phyloP scores from a whole-genome alignment of 768 basidiomycete species.

The Naganishia friedmannii region DNA sequence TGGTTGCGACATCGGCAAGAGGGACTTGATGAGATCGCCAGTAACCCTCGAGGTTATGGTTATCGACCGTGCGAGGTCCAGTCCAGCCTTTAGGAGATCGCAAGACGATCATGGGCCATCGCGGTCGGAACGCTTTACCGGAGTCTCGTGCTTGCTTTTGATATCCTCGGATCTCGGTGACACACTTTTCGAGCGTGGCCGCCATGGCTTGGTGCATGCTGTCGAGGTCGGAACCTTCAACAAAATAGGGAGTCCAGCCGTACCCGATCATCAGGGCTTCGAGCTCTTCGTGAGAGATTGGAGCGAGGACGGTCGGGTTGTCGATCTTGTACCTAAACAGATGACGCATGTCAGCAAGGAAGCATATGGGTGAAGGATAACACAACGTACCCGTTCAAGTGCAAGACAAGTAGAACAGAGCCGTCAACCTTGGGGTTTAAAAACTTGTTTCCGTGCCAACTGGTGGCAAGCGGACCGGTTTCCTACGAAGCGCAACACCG shows the following conservation, averaged over 20 bases:
- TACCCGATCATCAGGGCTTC: constrained; percentile 44
- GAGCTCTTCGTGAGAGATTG: constrained; percentile 43
- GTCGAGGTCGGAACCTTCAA: constrained; percentile 44
- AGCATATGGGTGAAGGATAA: not conserved
- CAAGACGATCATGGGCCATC: constrained; percentile 50
- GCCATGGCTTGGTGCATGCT: constrained; percentile 49
- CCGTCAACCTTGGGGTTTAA: constrained; percentile 85
- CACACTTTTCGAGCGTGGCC: constrained; percentile 40
- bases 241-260: constrained; percentile 48
- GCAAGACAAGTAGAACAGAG: constrained; percentile 81
- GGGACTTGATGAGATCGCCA: constrained; percentile 87
- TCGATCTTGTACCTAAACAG: constrained; percentile 37
- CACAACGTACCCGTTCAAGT: constrained; percentile 82
- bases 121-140: constrained; percentile 46
- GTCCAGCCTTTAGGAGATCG: constrained; percentile 58
- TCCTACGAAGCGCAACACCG: constrained; percentile 55
- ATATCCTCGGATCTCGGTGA: constrained; percentile 41
- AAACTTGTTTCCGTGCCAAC: constrained; percentile 82
- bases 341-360: not conserved
- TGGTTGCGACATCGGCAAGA: constrained; percentile 69
- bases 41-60: constrained; percentile 72
- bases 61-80: constrained; percentile 65
- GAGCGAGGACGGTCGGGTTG: constrained; percentile 48
- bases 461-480: constrained; percentile 50
- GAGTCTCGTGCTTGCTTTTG: constrained; percentile 43